Percentiles rank a stretch among this genome's conserved stretches.
Evolutionary conservation across 2,329 filamentous ascomycete genomes (phyloP).

Genomic region (Penicillium nordicum): DNA sequence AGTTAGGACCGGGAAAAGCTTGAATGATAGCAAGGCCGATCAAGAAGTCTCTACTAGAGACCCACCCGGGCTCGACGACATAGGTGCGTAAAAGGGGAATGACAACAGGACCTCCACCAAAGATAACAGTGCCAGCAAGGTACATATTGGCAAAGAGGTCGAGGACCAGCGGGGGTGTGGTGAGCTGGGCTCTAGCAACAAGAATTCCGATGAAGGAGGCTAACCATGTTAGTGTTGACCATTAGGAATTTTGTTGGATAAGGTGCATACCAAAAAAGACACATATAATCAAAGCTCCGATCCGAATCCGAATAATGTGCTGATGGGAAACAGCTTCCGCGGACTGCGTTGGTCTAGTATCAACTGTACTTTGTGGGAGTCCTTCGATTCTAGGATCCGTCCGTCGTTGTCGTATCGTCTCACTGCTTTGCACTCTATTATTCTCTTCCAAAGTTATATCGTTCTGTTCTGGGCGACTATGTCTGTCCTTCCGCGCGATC

Average conservation of each 20-base stretch:
- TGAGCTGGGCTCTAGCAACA: constrained; percentile 43
- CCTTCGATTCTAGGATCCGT: not conserved
- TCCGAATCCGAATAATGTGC: constrained; percentile 22
- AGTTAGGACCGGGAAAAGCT: constrained; percentile 61
- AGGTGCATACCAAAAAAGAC: constrained; percentile 48
- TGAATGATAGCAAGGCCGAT: constrained; percentile 70
- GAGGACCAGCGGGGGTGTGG: constrained; percentile 48
- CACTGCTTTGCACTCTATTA: constrained; percentile 3
- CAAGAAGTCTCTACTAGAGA: constrained; percentile 66
- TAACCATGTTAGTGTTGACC: not conserved
- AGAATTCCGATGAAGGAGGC: constrained; percentile 57
- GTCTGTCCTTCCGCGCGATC: constrained; percentile 18
- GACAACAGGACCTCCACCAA: constrained; percentile 63
- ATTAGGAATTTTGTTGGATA: not conserved
- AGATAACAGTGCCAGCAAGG: constrained; percentile 67
- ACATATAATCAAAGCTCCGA: constrained; percentile 37
- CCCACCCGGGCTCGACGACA: constrained; percentile 67
- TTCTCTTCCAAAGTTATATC: constrained; percentile 8
- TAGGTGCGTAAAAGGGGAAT: constrained; percentile 60
- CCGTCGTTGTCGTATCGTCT: constrained; percentile 14
- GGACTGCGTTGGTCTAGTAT: not conserved
- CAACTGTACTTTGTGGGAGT: not conserved
- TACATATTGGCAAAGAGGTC: constrained; percentile 70
- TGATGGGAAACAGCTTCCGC: not conserved
- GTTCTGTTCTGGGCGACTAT: constrained; percentile 10